phyloP scores from a whole-genome alignment of 768 basidiomycete genomes.

The Stropharia rugosoannulata region DNA sequence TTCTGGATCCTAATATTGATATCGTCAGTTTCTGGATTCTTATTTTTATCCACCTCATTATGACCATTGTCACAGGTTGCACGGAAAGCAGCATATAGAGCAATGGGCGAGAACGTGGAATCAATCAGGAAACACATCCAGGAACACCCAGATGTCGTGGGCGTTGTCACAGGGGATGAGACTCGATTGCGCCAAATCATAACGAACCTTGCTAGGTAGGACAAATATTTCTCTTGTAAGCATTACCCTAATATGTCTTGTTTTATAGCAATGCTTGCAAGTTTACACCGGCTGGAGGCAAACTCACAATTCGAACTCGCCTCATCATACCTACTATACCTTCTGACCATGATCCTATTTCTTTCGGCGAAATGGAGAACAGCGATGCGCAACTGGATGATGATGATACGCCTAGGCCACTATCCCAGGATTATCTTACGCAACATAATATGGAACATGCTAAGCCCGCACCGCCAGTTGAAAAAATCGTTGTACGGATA shows the following conservation, averaged over 20 bases:
- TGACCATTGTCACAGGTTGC: conserved; percentile 43
- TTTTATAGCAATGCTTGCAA: conserved; percentile 72
- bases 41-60: background rate
- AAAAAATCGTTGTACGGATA: conserved; percentile 78
- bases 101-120: conserved; percentile 49
- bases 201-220: conserved; percentile 78
- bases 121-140: conserved; percentile 38
- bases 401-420: conserved; percentile 28
- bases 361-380: conserved; percentile 8
- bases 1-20: conserved; percentile 70
- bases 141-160: conserved; percentile 52
- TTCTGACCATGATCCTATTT: conserved; percentile 18
- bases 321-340: conserved; percentile 40
- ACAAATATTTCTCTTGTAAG: conserved; percentile 3
- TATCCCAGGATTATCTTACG: conserved; percentile 40
- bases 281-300: conserved; percentile 72
- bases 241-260: background rate
- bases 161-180: conserved; percentile 82
- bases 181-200: conserved; percentile 77
- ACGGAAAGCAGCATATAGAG: conserved; percentile 56
- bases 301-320: conserved; percentile 64
- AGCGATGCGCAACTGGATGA: conserved; percentile 10
- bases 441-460: conserved; percentile 49
- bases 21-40: conserved; percentile 34
- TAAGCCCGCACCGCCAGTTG: conserved; percentile 38